A percentile compares a stretch with the other conserved stretches of the same genome.
phyloP scores from a whole-genome alignment of 2,329 filamentous ascomycete genomes.

The Sporothrix luriei region DNA sequence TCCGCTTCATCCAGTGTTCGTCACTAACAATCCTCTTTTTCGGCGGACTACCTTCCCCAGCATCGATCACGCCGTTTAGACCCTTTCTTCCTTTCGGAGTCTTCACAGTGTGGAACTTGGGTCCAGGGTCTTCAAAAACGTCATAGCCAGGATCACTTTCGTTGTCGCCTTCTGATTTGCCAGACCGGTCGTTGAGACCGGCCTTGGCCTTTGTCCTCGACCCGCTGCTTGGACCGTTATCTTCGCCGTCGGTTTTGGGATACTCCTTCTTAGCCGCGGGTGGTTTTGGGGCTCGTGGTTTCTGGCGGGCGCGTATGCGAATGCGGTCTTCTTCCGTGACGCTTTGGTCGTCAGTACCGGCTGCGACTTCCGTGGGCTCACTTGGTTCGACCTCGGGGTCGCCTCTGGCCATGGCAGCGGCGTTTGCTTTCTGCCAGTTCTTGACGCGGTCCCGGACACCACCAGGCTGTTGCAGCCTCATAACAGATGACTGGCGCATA shows the following conservation, averaged over 20 bases:
- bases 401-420: slow-evolving; percentile 60
- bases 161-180: slow-evolving; percentile 31
- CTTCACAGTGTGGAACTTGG: slow-evolving; percentile 28
- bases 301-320: slow-evolving; percentile 57
- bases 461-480: slow-evolving; percentile 62
- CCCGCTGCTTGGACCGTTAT: slow-evolving; percentile 37
- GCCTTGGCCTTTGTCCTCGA: slow-evolving; percentile 31
- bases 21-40: slow-evolving; percentile 94
- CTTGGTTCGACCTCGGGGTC: slow-evolving; percentile 57
- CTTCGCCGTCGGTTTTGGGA: slow-evolving; percentile 37
- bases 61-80: slow-evolving; percentile 38
- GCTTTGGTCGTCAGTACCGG: slow-evolving; percentile 61
- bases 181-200: slow-evolving; percentile 35
- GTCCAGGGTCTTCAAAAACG: slow-evolving; percentile 34
- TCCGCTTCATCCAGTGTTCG: slow-evolving; percentile 75
- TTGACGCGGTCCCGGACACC: slow-evolving; percentile 78
- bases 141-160: slow-evolving; percentile 30
- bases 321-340: slow-evolving; percentile 64
- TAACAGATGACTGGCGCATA: slow-evolving; percentile 62
- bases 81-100: slow-evolving; percentile 36
- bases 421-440: slow-evolving; percentile 81
- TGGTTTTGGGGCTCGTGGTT: slow-evolving; percentile 35
- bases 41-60: slow-evolving; percentile 61
- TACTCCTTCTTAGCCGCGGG: background rate
- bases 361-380: slow-evolving; percentile 64